Conservation (phyloP, 331 rosid genomes). For the Acacia concinna region DNA sequence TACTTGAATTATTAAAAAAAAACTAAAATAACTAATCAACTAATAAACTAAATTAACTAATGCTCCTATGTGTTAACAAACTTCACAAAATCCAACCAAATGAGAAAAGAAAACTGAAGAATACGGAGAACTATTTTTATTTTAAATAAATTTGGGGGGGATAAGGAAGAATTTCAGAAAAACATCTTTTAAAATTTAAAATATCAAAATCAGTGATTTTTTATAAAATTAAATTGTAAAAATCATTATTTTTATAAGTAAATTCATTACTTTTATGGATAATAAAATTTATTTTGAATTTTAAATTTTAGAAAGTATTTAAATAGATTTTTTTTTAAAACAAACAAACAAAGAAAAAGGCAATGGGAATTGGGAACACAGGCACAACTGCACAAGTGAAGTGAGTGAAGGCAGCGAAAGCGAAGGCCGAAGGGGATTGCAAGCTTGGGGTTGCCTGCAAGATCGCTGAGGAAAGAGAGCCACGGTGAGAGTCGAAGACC, state of each 20-base stretch:
- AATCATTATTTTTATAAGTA: too few relatives aligned
- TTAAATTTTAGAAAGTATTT: too few relatives aligned
- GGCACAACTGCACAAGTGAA: neutral
- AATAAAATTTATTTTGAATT: too few relatives aligned
- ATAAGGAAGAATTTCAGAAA: too few relatives aligned
- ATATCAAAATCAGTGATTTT: too few relatives aligned
- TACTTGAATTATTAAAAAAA: neutral
- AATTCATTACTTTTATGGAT: too few relatives aligned
- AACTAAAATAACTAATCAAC: too few relatives aligned
- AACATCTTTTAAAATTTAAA: too few relatives aligned
- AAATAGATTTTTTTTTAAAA: too few relatives aligned
- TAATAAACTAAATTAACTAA: neutral
- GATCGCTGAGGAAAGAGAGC: neutral
- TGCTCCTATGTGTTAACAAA: too few relatives aligned
- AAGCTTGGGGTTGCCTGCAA: constrained; percentile 26
- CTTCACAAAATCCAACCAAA: neutral
- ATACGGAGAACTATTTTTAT: neutral
- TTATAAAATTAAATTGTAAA: too few relatives aligned
- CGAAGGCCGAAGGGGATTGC: constrained; percentile 15
- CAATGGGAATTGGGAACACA: neutral
- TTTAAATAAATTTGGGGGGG: neutral
- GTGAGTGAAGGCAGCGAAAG: neutral
- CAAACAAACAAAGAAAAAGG: neutral
- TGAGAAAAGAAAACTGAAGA: neutral
- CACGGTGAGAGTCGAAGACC: constrained; percentile 17